Evolutionary conservation across 1,284 basidiomycete genomes (phyloP), one percentile per base, ranked within the genome.

Genomic region (Melampsora abietis-canadensis): DNA sequence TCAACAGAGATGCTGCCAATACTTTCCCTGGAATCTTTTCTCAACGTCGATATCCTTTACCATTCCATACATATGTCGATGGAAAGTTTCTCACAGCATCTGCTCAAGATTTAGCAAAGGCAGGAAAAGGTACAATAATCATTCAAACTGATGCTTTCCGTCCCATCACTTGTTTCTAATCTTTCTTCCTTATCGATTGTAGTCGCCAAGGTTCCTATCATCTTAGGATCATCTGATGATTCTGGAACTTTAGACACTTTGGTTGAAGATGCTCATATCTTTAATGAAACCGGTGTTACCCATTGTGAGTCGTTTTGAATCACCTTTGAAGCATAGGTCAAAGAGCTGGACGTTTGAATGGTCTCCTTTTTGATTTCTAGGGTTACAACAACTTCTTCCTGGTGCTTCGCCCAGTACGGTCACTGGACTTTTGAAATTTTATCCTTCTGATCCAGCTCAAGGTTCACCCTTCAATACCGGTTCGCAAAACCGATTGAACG

Each of bases 251-350:
- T 54, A 54, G n/a, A 21, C 8, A 54, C 51, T 14, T 54, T 54
- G n/a, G 51, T 54, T 8, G 51, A 54, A 54, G 51, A 8, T 21
- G 51, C 51, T n/a, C 51, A 54, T 54, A n/a, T 54, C 15, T 54
- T 21, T 14, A 54, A n/a, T 21, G 51, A 54, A 54, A n/a, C 27
- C 6, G 51, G 27, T 54, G 51, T 54, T 14, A 12, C 27, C n/a
- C 27, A 6, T 54, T 54, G n/a, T 54, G 3, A 54, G 51, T 21
- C 40, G 10, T 40, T 40, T 40, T 37, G 10, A 37, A 40, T 40
- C 40, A 12, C 14, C 14, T 40, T 40, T 40, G 12, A 40, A 14
- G 14, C 12, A 12, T 3, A 40, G 12, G 10, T 40, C 10, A 40
- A 40, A 40, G 34, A 37, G 34, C 10, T 37, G 10, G 5, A 6